Evolutionary conservation across 768 basidiomycete species (phyloP), one percentile per base, ranked within the genome.

Genomic region (Termitomyces titanicus): DNA sequence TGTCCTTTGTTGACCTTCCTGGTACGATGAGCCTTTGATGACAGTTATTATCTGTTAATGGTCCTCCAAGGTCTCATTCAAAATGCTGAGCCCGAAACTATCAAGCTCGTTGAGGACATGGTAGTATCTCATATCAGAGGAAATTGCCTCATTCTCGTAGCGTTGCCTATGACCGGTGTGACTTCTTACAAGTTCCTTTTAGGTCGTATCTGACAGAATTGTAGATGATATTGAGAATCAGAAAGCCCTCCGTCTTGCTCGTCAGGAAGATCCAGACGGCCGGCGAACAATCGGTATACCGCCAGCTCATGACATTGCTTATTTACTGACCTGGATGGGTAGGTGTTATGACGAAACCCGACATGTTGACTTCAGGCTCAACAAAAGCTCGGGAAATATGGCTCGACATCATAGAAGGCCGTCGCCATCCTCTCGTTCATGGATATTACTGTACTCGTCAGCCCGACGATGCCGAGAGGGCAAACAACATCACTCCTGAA

Each of bases 141-240:
- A 10, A 81, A 81, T 51, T 78, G 74, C 55, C 64, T 84, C 35
- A 84, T 84, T 27, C 67, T 85, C 4, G 73, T 83, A 1, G 75
- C 80, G 2, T 63, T 82, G 6, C 79, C 81, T 0, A 81, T 82
- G 80, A 77, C 75, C 55, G 80, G 80, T 80, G 46, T 24, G 67
- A 62, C 12, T 27, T 13, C 11, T 50, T 34, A 8, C 27, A 18
- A 25, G 34, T 15, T 12, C 39, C 17, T 27, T 24, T 7, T 43
- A 17, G 39, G 29, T 25, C 37, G 31, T 52, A 3, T 18, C 15
- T 35, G 18, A 40, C 10, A 20, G 18, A 1, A 3, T 40, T 40
- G 39, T 10, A 84, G 83, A 81, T 48, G 84, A 85, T 54, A 77
- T 82, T 49, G 77, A 84, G 58, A 85, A 83, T 59, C 82, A 83